Conservation (phyloP, 1,284 basidiomycete genomes). For the Singerocomus rubriflavus region DNA sequence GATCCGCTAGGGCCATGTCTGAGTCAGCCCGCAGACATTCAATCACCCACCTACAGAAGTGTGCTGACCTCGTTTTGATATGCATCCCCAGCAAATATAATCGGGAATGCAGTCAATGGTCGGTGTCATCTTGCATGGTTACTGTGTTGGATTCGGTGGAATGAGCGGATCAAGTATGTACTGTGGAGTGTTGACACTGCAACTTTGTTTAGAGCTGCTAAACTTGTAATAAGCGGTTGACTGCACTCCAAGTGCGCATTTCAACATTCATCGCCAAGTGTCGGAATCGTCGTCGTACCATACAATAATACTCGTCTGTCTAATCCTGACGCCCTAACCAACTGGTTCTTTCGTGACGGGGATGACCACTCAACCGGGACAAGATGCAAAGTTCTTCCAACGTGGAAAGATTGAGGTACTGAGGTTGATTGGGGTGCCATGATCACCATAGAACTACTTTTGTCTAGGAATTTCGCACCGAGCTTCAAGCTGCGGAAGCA, state of each 20-base stretch:
- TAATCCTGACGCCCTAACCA: constrained; percentile 2
- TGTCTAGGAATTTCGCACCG: constrained; percentile 75
- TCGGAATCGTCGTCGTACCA: neutral
- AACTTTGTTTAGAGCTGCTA: neutral
- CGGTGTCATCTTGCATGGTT: too few relatives aligned
- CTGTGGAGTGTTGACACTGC: too few relatives aligned
- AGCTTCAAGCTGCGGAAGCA: constrained; percentile 84
- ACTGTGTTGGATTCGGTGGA: neutral
- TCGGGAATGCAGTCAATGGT: neutral
- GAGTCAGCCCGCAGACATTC: too few relatives aligned
- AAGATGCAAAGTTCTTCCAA: constrained; percentile 88
- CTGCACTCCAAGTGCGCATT: neutral
- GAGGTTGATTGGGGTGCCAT: constrained; percentile 4
- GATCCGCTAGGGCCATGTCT: too few relatives aligned
- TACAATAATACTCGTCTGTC: constrained; percentile 1
- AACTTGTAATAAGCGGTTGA: neutral
- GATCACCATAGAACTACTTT: constrained; percentile 14
- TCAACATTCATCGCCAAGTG: neutral
- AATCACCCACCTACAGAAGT: too few relatives aligned
- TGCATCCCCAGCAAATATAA: neutral
- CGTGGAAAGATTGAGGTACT: constrained; percentile 88
- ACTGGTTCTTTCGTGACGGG: constrained; percentile 2
- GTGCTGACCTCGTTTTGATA: neutral
- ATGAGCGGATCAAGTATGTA: neutral
- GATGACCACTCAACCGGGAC: constrained; percentile 64